Evolutionary conservation across 2,329 filamentous ascomycete genomes (phyloP).

Genomic region (Colletotrichum trifolii): DNA sequence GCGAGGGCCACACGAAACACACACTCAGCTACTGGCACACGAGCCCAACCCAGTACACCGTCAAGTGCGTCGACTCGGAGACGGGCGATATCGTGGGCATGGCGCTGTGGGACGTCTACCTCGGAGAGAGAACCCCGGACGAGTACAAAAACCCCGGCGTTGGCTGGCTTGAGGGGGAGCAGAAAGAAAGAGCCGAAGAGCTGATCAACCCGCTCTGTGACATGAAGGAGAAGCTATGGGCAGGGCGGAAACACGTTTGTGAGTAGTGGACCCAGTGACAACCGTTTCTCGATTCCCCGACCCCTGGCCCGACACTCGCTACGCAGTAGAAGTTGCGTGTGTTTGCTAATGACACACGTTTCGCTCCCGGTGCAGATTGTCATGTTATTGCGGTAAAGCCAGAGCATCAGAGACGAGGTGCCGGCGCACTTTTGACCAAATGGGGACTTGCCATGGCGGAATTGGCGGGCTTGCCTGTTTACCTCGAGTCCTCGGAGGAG

Average conservation of each 20-base stretch:
- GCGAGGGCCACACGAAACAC: conserved; percentile 53
- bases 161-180: conserved; percentile 56
- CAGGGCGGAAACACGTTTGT: conserved; percentile 53
- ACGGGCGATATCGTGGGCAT: conserved; percentile 58
- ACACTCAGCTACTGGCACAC: conserved; percentile 54
- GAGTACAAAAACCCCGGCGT: conserved; percentile 57
- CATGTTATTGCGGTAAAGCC: conserved; percentile 59
- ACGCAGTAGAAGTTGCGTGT: neutral
- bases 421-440: conserved; percentile 53
- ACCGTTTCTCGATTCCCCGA: neutral
- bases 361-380: conserved; percentile 42
- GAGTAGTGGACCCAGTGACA: conserved; percentile 44
- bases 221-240: conserved; percentile 53
- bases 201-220: conserved; percentile 56
- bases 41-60: conserved; percentile 54
- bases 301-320: conserved; percentile 4
- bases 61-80: conserved; percentile 58
- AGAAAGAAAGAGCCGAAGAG: conserved; percentile 54
- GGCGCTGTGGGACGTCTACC: conserved; percentile 57
- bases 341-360: conserved; percentile 25
- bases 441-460: conserved; percentile 51
- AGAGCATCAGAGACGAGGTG: conserved; percentile 53
- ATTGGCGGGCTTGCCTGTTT: conserved; percentile 52
- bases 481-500: conserved; percentile 57
- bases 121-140: conserved; percentile 49